These are phyloP conservation scores for Hysterangium stoloniferum DNA, from an alignment of 768 basidiomycete genomes.

Conservation along the genomic window DNA sequence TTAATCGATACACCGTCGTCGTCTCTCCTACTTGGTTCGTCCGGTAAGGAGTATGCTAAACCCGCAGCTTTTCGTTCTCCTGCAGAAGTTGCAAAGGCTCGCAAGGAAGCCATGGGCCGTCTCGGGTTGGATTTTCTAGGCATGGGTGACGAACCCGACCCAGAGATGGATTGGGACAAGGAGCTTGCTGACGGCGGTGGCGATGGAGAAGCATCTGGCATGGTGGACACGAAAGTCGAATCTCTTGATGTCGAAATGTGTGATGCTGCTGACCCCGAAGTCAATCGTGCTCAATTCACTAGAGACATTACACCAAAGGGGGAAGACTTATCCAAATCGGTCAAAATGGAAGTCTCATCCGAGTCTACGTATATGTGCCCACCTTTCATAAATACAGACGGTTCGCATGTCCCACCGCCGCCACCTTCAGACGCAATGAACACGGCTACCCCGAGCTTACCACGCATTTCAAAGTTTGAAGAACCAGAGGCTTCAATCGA, in stretches of 20 bases:
- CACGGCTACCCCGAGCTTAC: background rate
- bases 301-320: slow-evolving; percentile 28
- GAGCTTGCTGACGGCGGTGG: slow-evolving; percentile 61
- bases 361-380: slow-evolving; percentile 32
- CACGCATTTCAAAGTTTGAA: background rate
- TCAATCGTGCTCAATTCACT: slow-evolving; percentile 22
- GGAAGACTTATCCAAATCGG: background rate
- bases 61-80: slow-evolving; percentile 64
- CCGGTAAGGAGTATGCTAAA: slow-evolving; percentile 85
- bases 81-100: slow-evolving; percentile 77
- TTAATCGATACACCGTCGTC: slow-evolving; percentile 59
- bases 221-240: slow-evolving; percentile 8
- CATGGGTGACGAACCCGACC: slow-evolving; percentile 59
- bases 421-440: background rate
- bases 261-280: slow-evolving; percentile 1
- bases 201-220: slow-evolving; percentile 33
- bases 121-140: slow-evolving; percentile 80
- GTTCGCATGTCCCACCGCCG: slow-evolving; percentile 37
- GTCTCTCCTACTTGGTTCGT: slow-evolving; percentile 78
- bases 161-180: slow-evolving; percentile 72
- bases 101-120: slow-evolving; percentile 82
- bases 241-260: slow-evolving; percentile 14
- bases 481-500: slow-evolving; percentile 22
- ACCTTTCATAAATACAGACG: slow-evolving; percentile 35
- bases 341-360: slow-evolving; percentile 27